phyloP scores from a whole-genome alignment of 495 filamentous ascomycete genomes.

The Podospora fimiseda region DNA sequence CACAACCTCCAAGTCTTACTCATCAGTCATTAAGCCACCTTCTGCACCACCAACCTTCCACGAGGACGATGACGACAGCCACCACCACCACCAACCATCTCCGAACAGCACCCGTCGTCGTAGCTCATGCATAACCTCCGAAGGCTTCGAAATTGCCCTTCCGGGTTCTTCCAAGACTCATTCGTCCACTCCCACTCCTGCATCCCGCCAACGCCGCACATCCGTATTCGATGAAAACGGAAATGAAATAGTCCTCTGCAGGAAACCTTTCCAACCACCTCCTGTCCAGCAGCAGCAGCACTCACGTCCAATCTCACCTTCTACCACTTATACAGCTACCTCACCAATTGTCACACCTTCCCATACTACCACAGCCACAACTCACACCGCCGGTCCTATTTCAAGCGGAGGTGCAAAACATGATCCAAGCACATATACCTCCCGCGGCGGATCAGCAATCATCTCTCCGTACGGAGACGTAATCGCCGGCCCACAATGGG shows the following conservation, averaged over 20 bases:
- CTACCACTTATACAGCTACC: too few species aligned
- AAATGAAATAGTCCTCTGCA: conserved; percentile 39
- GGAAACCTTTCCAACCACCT: not conserved
- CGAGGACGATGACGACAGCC: not conserved
- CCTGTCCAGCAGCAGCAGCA: not conserved
- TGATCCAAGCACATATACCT: conserved; percentile 54
- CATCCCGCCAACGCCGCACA: conserved; percentile 5
- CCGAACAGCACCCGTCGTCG: conserved; percentile 10
- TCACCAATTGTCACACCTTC: not conserved
- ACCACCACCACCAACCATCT: not conserved
- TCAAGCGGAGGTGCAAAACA: conserved; percentile 14
- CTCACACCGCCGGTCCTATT: not conserved
- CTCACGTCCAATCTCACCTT: too few species aligned
- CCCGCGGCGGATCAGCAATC: conserved; percentile 76
- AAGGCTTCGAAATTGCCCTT: conserved; percentile 36
- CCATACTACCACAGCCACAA: not conserved
- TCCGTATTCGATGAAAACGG: conserved; percentile 42
- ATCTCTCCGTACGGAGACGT: conserved; percentile 72
- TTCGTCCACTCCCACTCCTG: not conserved
- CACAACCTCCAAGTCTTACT: conserved; percentile 32
- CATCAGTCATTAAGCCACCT: not conserved
- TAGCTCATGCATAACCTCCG: conserved; percentile 29
- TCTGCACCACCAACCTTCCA: not conserved
- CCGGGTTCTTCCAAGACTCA: conserved; percentile 31
- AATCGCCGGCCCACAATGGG: conserved; percentile 76